phyloP scores from a whole-genome alignment of 78 protist species.

The Dictyostelium capitatum region DNA sequence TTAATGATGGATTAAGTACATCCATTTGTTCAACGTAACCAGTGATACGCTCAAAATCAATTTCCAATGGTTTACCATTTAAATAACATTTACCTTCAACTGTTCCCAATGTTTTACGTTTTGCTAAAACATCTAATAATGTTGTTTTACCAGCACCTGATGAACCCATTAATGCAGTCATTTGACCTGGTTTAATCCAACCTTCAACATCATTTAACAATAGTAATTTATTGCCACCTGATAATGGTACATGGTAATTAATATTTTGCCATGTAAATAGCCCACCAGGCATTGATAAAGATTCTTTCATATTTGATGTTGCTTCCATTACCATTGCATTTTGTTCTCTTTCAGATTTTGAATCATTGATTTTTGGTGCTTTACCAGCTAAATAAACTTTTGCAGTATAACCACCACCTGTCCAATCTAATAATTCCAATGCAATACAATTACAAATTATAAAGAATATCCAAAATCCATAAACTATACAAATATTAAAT shows the following conservation, averaged over 20 bases:
- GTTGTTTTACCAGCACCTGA: slow-evolving; percentile 91
- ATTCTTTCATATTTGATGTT: slow-evolving; percentile 42
- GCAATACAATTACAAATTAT: slow-evolving; percentile 12
- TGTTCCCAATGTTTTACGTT: slow-evolving; percentile 84
- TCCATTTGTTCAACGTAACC: slow-evolving; percentile 85
- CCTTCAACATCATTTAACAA: slow-evolving; percentile 44
- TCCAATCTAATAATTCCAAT: slow-evolving; percentile 44
- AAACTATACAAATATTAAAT: slow-evolving; percentile 3
- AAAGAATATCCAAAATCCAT: background rate
- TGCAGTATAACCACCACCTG: background rate
- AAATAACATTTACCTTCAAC: slow-evolving; percentile 70
- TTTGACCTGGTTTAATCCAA: slow-evolving; percentile 76
- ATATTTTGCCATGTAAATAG: slow-evolving; percentile 56
- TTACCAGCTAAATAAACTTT: slow-evolving; percentile 41
- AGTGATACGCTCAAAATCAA: slow-evolving; percentile 68
- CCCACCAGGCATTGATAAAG: slow-evolving; percentile 38
- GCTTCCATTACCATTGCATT: slow-evolving; percentile 48
- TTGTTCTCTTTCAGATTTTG: slow-evolving; percentile 8
- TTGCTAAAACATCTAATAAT: slow-evolving; percentile 87
- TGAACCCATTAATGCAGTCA: slow-evolving; percentile 87
- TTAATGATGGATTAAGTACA: slow-evolving; percentile 49
- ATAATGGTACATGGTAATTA: slow-evolving; percentile 39
- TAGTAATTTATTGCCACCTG: background rate
- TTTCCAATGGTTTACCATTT: slow-evolving; percentile 78
- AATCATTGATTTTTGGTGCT: slow-evolving; percentile 53